A percentile compares a stretch with the other conserved stretches of the same genome.
Conservation (phyloP, 805 yeast genomes). For the Kuraishia piskuri region DNA sequence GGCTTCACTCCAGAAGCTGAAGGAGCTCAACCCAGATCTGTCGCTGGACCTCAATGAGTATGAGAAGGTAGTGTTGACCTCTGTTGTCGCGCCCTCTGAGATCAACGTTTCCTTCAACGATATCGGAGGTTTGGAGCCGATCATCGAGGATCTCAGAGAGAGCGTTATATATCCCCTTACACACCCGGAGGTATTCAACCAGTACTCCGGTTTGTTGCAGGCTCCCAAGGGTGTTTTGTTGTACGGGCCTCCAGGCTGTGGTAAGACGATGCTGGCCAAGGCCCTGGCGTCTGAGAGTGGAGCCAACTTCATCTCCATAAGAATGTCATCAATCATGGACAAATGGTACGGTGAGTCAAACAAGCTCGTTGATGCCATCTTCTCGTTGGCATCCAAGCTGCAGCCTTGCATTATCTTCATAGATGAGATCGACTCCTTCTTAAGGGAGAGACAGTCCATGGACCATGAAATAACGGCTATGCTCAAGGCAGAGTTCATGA, state of each 20-base stretch:
- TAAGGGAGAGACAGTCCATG: conserved; percentile 76
- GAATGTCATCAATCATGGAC: conserved; percentile 93
- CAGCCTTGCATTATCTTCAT: conserved; percentile 94
- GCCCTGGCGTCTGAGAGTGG: conserved; percentile 89
- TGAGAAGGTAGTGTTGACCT: conserved; percentile 68
- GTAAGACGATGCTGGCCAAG: conserved; percentile 95
- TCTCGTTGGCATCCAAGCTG: conserved; percentile 79
- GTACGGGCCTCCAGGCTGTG: conserved; percentile 97
- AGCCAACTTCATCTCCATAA: conserved; percentile 82
- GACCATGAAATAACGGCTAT: conserved; percentile 86
- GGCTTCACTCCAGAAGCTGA: conserved; percentile 48
- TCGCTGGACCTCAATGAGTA: conserved; percentile 54
- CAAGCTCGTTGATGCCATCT: conserved; percentile 87
- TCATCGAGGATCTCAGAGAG: conserved; percentile 80
- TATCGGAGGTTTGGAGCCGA: conserved; percentile 81
- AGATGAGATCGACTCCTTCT: conserved; percentile 92
- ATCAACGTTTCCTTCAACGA: conserved; percentile 70
- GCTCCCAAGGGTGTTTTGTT: conserved; percentile 94
- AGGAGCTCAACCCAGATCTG: conserved; percentile 49
- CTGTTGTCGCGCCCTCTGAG: conserved; percentile 79
- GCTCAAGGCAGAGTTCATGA: conserved; percentile 80
- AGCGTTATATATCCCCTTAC: conserved; percentile 83
- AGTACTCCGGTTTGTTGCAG: conserved; percentile 77
- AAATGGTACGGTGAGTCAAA: conserved; percentile 97
- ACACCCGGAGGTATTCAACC: conserved; percentile 84